These are phyloP conservation scores for Lecanicillium sp. DNA, from an alignment of 2,329 filamentous ascomycete species.

Conservation along the genomic window DNA sequence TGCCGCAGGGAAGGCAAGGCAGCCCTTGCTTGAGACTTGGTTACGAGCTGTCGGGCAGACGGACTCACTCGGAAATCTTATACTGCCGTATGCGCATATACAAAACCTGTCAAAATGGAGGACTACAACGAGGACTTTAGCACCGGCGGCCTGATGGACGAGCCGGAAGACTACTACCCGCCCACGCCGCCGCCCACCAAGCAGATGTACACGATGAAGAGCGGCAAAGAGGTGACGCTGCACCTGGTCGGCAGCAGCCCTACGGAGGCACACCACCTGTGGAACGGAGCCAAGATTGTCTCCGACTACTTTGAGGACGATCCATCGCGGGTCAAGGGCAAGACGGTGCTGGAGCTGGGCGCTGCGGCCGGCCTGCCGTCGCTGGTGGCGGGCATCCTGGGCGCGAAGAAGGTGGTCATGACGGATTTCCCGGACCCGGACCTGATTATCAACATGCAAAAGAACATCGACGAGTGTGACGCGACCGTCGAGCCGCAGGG, in stretches of 20 bases:
- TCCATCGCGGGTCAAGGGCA: conserved; percentile 53
- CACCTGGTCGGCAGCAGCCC: conserved; percentile 83
- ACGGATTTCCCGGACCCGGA: conserved; percentile 86
- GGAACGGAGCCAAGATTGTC: conserved; percentile 80
- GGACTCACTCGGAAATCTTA: too few species aligned
- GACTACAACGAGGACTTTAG: conserved; percentile 28
- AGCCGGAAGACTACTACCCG: conserved; percentile 73
- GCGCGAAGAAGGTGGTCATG: conserved; percentile 64
- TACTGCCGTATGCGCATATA: background rate
- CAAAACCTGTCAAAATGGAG: conserved; percentile 1
- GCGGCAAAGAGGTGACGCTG: conserved; percentile 58
- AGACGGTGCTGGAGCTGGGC: conserved; percentile 79
- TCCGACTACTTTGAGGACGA: conserved; percentile 70
- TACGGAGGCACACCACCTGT: conserved; percentile 82
- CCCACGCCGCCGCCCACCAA: conserved; percentile 69
- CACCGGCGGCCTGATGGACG: conserved; percentile 59
- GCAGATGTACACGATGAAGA: conserved; percentile 61
- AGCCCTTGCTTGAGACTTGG: too few species aligned
- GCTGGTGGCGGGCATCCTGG: conserved; percentile 66
- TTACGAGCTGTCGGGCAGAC: too few species aligned
- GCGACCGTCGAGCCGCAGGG: conserved; percentile 23
- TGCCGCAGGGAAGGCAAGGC: too few species aligned
- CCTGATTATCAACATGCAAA: conserved; percentile 69
- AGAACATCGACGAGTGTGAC: conserved; percentile 60
- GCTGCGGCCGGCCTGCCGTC: conserved; percentile 81